These are phyloP conservation scores for Salvia sclarea DNA, from an alignment of 305 asterid species.

Conservation along the genomic window DNA sequence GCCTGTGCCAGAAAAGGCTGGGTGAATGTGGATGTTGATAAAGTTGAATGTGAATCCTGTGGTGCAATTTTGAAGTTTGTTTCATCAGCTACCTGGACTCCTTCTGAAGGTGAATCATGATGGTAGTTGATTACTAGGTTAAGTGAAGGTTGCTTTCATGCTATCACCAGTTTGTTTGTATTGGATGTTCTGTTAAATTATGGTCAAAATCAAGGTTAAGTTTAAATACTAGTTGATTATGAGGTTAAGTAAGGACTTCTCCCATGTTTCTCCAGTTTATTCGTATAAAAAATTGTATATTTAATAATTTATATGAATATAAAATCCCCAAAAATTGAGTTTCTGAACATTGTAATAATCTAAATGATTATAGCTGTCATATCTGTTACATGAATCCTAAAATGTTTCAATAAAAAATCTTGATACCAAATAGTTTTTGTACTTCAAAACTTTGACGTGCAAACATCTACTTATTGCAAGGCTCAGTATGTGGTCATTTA, in stretches of 20 bases:
- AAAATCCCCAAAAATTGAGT: neutral
- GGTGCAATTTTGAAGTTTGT: constrained; percentile 69
- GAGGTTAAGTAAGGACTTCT: constrained; percentile 5
- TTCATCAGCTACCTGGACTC: constrained; percentile 62
- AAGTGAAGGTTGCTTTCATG: neutral
- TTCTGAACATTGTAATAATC: neutral
- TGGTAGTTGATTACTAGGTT: constrained; percentile 33
- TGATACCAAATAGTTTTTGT: constrained; percentile 1
- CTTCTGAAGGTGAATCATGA: constrained; percentile 70
- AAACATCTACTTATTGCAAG: neutral
- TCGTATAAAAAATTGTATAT: constrained; percentile 3
- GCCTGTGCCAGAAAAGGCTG: constrained; percentile 99
- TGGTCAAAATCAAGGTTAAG: neutral
- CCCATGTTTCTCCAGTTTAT: constrained; percentile 22
- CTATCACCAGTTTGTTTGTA: constrained; percentile 18
- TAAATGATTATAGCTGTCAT: neutral
- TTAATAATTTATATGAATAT: neutral
- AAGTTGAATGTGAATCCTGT: constrained; percentile 94
- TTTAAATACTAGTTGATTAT: constrained; percentile 6
- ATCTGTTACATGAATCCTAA: neutral
- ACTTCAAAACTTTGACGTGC: neutral
- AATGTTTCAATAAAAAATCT: neutral
- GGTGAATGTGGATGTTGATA: constrained; percentile 88
- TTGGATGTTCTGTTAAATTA: constrained; percentile 8
- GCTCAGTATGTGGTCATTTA: neutral